Evolutionary conservation across 2,329 filamentous ascomycete species (phyloP), one percentile per base, ranked within the genome.

Genomic region (Westerdykella aurantiaca): DNA sequence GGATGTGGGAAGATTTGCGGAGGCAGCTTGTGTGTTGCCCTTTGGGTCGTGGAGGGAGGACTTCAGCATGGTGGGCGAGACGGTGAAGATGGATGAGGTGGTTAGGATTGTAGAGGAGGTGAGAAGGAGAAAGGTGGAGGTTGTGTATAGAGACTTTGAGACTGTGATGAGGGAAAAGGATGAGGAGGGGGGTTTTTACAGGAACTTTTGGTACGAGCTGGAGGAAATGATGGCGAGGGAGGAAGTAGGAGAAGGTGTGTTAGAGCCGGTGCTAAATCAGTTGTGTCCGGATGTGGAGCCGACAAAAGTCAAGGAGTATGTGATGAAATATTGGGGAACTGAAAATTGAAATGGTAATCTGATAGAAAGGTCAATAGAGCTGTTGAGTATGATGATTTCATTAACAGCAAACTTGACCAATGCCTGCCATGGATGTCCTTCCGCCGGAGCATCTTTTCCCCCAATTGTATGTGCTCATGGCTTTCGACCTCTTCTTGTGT

Each of bases 1-100:
- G 6, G 64, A 68, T 47, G 50, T 62, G 23, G 62, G 63, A 7
- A 40, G 48, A 13, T 65, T 65, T 48, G 51, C 64, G 21, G 62
- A 58, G 11, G 60, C 62, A 6, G 57, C 56, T 13, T 52, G 64
- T 42, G 50, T 55, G 42, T 43, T 68, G 38, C 48, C 57, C 6
- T 48, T 55, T 21, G 55, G 55, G 2, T 46, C 42, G 41, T 63
- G 52, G 46, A 46, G 51, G 21, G 53, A 56, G 38, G 55, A 65
- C 40, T 53, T 67, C 42, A 54, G 57, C 7, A 63, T 68, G 52
- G 61, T 55, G 6, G 63, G 65, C 6, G 53, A 63, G 23, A 62
- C 58, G 17, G 21, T 60, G 25, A 35, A 42, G 31, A 46, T 66
- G 34, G 54, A 54, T 35, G 49, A 63, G 33, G 45, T 63, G 14